Conservation (phyloP, 306 rosid species). For the Castanea crenata region DNA sequence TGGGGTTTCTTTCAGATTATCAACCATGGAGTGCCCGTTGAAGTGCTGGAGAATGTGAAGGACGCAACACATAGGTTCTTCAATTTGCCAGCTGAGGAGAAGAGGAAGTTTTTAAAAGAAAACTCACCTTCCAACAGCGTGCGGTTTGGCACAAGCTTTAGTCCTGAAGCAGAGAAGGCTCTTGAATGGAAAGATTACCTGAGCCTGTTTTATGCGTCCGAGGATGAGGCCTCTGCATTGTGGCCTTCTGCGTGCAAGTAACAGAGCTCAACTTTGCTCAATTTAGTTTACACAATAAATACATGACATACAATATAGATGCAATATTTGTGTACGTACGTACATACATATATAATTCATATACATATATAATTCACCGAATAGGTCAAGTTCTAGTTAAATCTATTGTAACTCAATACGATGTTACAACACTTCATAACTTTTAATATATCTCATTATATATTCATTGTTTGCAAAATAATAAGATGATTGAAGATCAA, state of each 20-base stretch:
- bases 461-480: too few relatives aligned
- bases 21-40: constrained; percentile 54
- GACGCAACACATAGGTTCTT: constrained; percentile 52
- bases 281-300: neutral
- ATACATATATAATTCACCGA: too few relatives aligned
- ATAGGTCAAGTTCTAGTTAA: too few relatives aligned
- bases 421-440: too few relatives aligned
- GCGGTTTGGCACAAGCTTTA: constrained; percentile 53
- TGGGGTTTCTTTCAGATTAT: constrained; percentile 65
- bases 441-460: too few relatives aligned
- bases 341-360: too few relatives aligned
- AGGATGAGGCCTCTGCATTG: constrained; percentile 40
- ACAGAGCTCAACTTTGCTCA: neutral
- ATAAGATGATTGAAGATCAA: too few relatives aligned
- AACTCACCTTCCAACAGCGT: constrained; percentile 36
- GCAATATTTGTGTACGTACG: too few relatives aligned
- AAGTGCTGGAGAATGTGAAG: constrained; percentile 42
- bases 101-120: constrained; percentile 40
- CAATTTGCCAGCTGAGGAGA: constrained; percentile 40
- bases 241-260: constrained; percentile 66
- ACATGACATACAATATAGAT: neutral
- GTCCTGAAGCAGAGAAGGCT: constrained; percentile 50
- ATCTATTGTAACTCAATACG: too few relatives aligned
- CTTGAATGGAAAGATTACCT: constrained; percentile 71
- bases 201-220: constrained; percentile 55